Percentiles rank a stretch among this genome's conserved stretches.
Conservation (phyloP, 2,329 filamentous ascomycete species). For the Davidsoniella virescens region DNA sequence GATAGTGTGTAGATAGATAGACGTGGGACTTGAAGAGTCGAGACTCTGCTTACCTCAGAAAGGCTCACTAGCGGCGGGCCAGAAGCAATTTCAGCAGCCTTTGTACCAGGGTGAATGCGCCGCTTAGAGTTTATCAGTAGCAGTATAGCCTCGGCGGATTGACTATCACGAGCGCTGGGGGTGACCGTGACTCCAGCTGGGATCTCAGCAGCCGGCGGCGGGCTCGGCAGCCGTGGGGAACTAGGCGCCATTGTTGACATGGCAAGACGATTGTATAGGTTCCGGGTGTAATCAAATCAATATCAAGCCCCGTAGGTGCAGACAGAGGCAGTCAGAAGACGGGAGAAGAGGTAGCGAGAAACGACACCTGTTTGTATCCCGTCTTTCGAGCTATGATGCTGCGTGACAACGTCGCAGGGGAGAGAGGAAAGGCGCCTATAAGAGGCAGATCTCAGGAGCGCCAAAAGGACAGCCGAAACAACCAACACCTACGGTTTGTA, state of each 20-base stretch:
- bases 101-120: slow-evolving; percentile 83
- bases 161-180: slow-evolving; percentile 37
- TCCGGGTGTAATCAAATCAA: not conserved
- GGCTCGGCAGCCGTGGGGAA: slow-evolving; percentile 85
- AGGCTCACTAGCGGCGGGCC: slow-evolving; percentile 79
- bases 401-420: too few relatives aligned
- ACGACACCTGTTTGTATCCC: too few relatives aligned
- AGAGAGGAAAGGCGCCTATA: too few relatives aligned
- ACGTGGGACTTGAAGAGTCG: not conserved
- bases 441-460: too few relatives aligned
- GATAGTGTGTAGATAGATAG: not conserved
- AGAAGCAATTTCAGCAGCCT: slow-evolving; percentile 78
- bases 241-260: slow-evolving; percentile 47
- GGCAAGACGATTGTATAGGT: slow-evolving; percentile 13
- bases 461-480: too few relatives aligned
- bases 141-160: slow-evolving; percentile 35
- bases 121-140: slow-evolving; percentile 61
- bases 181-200: slow-evolving; percentile 74
- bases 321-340: too few relatives aligned
- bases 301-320: too few relatives aligned
- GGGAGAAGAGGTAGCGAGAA: too few relatives aligned
- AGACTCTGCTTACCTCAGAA: slow-evolving; percentile 46
- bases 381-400: too few relatives aligned
- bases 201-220: slow-evolving; percentile 86
- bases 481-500: too few relatives aligned